Evolutionary conservation across 108 stramenopile species (phyloP), one percentile per base, ranked within the genome.

Genomic region (Fragilaria crotonensis): DNA sequence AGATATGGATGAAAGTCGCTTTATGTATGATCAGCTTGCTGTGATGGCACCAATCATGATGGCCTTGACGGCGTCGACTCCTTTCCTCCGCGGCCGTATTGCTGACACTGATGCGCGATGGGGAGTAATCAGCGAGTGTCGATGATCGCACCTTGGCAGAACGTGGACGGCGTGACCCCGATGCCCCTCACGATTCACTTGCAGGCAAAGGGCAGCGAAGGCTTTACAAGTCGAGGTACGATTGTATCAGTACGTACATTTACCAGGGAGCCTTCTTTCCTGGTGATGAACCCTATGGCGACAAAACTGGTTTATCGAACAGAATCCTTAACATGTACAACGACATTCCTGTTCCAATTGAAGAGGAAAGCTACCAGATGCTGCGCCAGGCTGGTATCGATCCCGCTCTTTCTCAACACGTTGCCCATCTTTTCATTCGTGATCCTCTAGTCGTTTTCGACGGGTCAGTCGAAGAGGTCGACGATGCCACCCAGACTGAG

Each of bases 381-480:
- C 68, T 97, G 51, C 64, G 89, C 51, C 78, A 83, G 5, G 80
- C 79, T 20, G 97, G 95, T 30, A 70, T 98, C 29, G 98, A 99
- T 68, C 87, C 88, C 17, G 75, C 84, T 28, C 76, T 99, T 18
- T 83, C 98, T 2, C 91, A 91, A 60, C 98, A 99, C 68, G 75
- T 99, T 26, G 93, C 95, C 7, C 96, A 97, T 56, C 75, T 99
- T 3, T 99, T 98, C 68, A 79, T 96, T 28, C 72, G 98, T 51
- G 98, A 99, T 76, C 98, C 98, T 11, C 54, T 99, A 21, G 98
- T 99, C 1, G 76, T 98, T 57, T 98, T 98, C 54, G 84, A 96
- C 54, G 94, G 95, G 11, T 84, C 75, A 30, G 90, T 96, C 7
- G 89, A 93, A 58, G 95, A 96, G 67, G 90, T 97, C 11, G 90